Evolutionary conservation across 176 grass and related monocot genomes (phyloP).

Genomic region (Musa troglodytarum): DNA sequence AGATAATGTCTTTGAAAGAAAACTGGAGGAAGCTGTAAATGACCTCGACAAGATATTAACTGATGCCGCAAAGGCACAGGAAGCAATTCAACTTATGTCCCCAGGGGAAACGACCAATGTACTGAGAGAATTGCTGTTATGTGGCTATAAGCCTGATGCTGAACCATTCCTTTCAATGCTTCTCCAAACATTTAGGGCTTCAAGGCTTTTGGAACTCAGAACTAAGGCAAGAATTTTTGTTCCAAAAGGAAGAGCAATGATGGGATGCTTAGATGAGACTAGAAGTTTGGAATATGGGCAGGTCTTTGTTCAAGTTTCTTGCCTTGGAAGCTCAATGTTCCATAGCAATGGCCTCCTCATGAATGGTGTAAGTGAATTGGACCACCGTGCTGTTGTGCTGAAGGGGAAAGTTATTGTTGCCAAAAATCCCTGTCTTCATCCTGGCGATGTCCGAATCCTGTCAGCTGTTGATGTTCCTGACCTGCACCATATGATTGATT

Average conservation of each 20-base stretch:
- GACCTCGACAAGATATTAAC: slow-evolving; percentile 57
- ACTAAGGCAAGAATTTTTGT: slow-evolving; percentile 74
- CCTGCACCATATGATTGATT: slow-evolving; percentile 76
- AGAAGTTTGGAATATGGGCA: slow-evolving; percentile 51
- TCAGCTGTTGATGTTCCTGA: slow-evolving; percentile 60
- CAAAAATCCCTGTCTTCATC: slow-evolving; percentile 91
- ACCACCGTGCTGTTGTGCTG: slow-evolving; percentile 10
- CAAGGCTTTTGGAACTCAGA: slow-evolving; percentile 62
- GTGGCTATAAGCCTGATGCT: slow-evolving; percentile 58
- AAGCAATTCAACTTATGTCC: slow-evolving; percentile 65
- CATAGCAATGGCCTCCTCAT: background rate
- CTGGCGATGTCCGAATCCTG: slow-evolving; percentile 67
- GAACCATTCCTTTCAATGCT: slow-evolving; percentile 84
- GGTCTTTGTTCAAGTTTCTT: slow-evolving; percentile 63
- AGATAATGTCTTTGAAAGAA: slow-evolving; percentile 57
- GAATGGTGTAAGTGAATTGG: slow-evolving; percentile 15
- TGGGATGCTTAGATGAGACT: slow-evolving; percentile 94
- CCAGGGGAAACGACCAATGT: slow-evolving; percentile 65
- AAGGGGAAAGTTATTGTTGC: slow-evolving; percentile 55
- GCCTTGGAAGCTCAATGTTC: slow-evolving; percentile 1
- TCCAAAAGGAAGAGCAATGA: slow-evolving; percentile 60
- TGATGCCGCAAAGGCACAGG: slow-evolving; percentile 42
- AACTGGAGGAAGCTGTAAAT: slow-evolving; percentile 44
- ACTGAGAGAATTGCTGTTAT: slow-evolving; percentile 56
- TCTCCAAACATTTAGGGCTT: slow-evolving; percentile 66